A percentile compares a stretch with the other conserved stretches of the same genome.
Evolutionary conservation across 805 yeast species (phyloP).

Genomic region (Barnettozyma wickerhamii): DNA sequence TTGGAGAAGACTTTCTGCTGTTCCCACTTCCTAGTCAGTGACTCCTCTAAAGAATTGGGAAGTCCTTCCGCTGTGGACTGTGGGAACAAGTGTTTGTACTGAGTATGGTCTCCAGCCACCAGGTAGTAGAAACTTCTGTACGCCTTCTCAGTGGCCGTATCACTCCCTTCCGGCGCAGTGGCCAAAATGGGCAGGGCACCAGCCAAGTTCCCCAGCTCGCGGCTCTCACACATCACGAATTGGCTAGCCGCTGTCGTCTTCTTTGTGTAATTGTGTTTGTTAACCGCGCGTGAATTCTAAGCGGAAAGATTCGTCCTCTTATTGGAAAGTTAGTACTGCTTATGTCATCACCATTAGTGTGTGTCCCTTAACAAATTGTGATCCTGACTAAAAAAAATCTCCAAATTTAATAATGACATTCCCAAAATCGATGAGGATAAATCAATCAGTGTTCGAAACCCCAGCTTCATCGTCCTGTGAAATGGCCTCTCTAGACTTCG

Average conservation of each 20-base stretch:
- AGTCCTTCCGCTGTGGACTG: background rate
- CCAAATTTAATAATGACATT: no score
- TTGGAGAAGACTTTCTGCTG: background rate
- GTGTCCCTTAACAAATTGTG: no score
- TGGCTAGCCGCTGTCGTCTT: background rate
- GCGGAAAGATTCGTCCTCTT: no score
- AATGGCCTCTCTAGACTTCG: constrained; percentile 39
- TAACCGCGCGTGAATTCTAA: no score
- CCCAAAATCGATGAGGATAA: no score
- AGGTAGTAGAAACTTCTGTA: constrained; percentile 5
- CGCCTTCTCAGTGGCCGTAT: background rate
- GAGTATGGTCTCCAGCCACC: background rate
- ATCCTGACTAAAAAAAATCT: no score
- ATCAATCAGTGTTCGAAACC: no score
- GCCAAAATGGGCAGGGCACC: background rate
- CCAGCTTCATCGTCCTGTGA: no score
- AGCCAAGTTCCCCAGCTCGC: background rate
- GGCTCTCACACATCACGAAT: background rate
- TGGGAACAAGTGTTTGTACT: constrained; percentile 6
- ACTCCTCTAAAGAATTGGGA: background rate
- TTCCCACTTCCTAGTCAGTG: constrained; percentile 1
- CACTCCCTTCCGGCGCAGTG: background rate
- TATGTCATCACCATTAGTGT: no score
- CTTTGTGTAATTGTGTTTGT: no score
- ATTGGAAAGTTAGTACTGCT: no score